phyloP scores from a whole-genome alignment of 495 filamentous ascomycete species.

The Neurospora africana region DNA sequence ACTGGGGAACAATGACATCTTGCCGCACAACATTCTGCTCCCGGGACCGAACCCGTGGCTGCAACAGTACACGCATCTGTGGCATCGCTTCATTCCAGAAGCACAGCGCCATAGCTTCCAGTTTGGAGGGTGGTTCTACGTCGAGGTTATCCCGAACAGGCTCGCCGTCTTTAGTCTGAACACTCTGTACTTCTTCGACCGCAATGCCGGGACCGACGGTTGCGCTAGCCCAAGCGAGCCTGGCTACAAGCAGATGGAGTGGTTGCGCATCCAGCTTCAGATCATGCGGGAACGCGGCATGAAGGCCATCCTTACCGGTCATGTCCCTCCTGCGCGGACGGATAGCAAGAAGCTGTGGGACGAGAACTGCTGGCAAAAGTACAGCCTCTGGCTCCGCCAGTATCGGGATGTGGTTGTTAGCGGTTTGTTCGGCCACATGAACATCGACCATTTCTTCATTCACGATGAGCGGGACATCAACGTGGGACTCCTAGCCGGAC shows the following conservation, averaged over 20 bases:
- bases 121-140: conserved; percentile 86
- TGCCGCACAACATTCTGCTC: conserved; percentile 90
- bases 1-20: conserved; percentile 94
- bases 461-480: conserved; percentile 76
- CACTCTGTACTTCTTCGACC: conserved; percentile 90
- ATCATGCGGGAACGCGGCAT: conserved; percentile 71
- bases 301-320: conserved; percentile 91
- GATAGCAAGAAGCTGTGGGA: conserved; percentile 81
- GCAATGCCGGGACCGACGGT: conserved; percentile 85
- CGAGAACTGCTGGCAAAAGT: conserved; percentile 94
- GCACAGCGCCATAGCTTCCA: conserved; percentile 86
- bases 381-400: conserved; percentile 77
- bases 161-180: conserved; percentile 93
- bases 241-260: conserved; percentile 91
- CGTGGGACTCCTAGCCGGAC: conserved; percentile 35
- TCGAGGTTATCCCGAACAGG: conserved; percentile 78
- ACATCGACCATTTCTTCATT: conserved; percentile 93
- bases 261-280: conserved; percentile 85
- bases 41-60: conserved; percentile 80
- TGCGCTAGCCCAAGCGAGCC: conserved; percentile 68
- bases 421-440: conserved; percentile 89
- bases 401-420: conserved; percentile 83
- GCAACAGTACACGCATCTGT: conserved; percentile 58
- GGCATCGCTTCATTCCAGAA: conserved; percentile 83
- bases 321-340: conserved; percentile 84